Evolutionary conservation across 345 rosid genomes (phyloP).

Genomic region (Trapa bicornis): DNA sequence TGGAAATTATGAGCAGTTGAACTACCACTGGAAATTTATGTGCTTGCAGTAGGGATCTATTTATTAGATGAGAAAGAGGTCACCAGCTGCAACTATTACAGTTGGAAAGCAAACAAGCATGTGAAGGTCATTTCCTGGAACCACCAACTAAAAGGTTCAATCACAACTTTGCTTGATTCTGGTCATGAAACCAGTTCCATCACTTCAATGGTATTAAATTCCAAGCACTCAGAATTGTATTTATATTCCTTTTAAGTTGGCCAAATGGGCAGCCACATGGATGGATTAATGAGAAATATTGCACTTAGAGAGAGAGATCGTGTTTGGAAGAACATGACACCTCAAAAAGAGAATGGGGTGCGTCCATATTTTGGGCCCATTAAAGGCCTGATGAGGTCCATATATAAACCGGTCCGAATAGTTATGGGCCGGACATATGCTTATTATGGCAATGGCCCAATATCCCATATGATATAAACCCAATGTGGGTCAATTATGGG

Average conservation of each 20-base stretch:
- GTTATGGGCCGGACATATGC: no score
- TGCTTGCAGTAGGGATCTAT: neutral
- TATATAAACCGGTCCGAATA: no score
- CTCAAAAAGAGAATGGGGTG: no score
- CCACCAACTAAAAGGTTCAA: neutral
- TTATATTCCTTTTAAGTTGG: no score
- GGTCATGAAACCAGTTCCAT: neutral
- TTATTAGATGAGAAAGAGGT: neutral
- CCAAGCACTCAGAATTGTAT: no score
- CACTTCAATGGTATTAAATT: neutral
- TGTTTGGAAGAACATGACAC: no score
- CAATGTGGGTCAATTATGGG: no score
- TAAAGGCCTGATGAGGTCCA: no score
- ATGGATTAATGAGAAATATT: neutral
- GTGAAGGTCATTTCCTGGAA: neutral
- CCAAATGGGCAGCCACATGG: neutral
- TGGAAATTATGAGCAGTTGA: slow-evolving; percentile 1
- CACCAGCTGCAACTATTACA: neutral
- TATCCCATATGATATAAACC: no score
- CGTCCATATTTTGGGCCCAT: no score
- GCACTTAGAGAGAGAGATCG: no score
- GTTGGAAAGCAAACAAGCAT: neutral
- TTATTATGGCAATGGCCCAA: no score
- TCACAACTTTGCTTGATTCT: neutral
- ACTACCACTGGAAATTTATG: neutral